These are phyloP conservation scores for Phytophthora sojae DNA, from an alignment of 352 stramenopile genomes.

Conservation along the genomic window DNA sequence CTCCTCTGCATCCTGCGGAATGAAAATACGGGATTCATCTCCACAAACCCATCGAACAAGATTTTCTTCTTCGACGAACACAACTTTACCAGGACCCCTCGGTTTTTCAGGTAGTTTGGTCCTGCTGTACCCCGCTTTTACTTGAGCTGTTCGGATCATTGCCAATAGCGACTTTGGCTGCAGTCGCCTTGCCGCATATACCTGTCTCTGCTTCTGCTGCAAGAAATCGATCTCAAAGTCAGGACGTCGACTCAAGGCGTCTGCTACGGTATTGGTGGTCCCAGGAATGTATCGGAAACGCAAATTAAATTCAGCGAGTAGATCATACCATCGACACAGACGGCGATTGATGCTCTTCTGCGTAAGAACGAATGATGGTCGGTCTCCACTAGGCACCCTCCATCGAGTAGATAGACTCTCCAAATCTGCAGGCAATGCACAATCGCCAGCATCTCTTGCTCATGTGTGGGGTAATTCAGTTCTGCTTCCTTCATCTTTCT, in stretches of 20 bases:
- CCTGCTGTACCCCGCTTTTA: no score
- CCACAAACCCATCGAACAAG: neutral
- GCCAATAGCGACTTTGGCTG: neutral
- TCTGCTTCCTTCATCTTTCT: constrained; percentile 12
- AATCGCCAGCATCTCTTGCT: constrained; percentile 26
- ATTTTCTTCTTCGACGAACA: neutral
- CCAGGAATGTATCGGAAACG: constrained; percentile 8
- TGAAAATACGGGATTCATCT: neutral
- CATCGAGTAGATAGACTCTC: constrained; percentile 15
- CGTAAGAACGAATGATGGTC: constrained; percentile 10
- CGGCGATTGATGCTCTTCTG: constrained; percentile 14
- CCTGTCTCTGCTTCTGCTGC: neutral
- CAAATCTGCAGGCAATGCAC: constrained; percentile 20
- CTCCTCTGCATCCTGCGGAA: neutral
- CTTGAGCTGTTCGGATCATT: no score
- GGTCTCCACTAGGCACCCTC: constrained; percentile 8
- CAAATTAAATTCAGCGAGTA: constrained; percentile 1
- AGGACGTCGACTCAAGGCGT: constrained; percentile 1
- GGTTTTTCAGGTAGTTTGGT: no score
- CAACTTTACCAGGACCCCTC: no score
- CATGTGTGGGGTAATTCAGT: constrained; percentile 24
- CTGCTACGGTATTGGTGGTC: constrained; percentile 13
- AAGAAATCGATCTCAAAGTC: constrained; percentile 16
- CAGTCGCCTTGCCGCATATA: neutral
- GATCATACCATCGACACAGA: constrained; percentile 14